Evolutionary conservation across 352 stramenopile species (phyloP).

Genomic region (Globisporangium paroecandrum): DNA sequence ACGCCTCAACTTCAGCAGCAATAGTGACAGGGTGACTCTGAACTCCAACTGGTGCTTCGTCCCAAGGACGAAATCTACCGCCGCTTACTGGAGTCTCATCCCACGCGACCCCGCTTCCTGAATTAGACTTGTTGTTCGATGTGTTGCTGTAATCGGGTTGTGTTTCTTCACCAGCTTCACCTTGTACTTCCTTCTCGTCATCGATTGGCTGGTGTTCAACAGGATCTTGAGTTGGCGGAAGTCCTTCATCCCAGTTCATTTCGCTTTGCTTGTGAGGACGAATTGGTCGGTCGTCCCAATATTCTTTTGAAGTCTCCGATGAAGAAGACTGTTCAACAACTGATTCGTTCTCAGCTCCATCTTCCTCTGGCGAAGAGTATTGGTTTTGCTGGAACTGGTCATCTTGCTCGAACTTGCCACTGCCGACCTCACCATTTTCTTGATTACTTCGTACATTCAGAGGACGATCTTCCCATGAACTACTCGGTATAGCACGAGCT

Average conservation of each 20-base stretch:
- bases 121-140: neutral
- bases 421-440: neutral
- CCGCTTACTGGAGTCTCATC: conserved; percentile 3
- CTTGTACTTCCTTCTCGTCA: neutral
- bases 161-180: neutral
- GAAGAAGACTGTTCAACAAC: neutral
- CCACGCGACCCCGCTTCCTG: neutral
- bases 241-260: neutral
- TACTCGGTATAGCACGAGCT: neutral
- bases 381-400: neutral
- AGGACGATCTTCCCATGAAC: conserved; percentile 13
- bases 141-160: neutral
- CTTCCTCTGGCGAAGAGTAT: neutral
- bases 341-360: neutral
- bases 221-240: neutral
- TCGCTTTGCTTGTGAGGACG: conserved; percentile 1
- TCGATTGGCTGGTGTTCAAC: neutral
- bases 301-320: neutral
- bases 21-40: neutral
- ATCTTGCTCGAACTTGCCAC: neutral
- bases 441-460: conserved; percentile 7
- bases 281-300: conserved; percentile 22
- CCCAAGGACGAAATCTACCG: neutral
- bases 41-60: conserved; percentile 5
- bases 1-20: neutral